Base-by-base conservation (phyloP, 306 rosid species). In the Castanea mollissima region DNA sequence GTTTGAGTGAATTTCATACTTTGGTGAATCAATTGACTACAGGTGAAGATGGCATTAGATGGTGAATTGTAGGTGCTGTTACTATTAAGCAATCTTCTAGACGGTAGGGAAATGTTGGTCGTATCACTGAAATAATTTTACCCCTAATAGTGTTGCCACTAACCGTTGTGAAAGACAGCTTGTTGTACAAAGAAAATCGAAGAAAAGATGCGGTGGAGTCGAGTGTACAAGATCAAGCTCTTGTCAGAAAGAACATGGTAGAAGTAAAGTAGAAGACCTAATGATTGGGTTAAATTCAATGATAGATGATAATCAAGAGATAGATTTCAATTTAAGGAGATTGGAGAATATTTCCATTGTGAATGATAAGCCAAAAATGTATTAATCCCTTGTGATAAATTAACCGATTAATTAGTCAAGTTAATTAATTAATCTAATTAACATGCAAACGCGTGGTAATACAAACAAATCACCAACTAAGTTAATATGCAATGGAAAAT, bases 1-100 rank as follows among this genome's bases (percentile, higher is more conserved):
- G 69, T 49, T 67, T 75, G 79, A 68, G 60, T 49, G 29, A 56
- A 21, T 81, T 67, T 35, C 16, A 13, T 10, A 49, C 16, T 49
- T 10, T 7, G 46, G 54, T 68, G 2, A 57, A 68, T 25, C 60
- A 75, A 29, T 49, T 67, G 32, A 4, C n/a, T 5, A 41, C 27
- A 8, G 67, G 14, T 75, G 76, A 29, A 65, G 60, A 34, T 65
- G 29, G 44, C 38, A 49, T 49, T 49, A 49, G 54, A 49, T 1
- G 54, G 1, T 10, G 54, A 49, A 13, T 4, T 68, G 9, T 64
- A 69, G 51, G 72, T 55, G 16, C 6, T 67, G 9, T 29, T 57
- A 49, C 23, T 81, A 5, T 52, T 71, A n/a, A 63, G 51, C 23
- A 35, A 68, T 25, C 29, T 81, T 11, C 81, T 57, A 9, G 1